Evolutionary conservation across 2,329 filamentous ascomycete genomes (phyloP).

Genomic region (Cladosporium austrohemisphaericum): DNA sequence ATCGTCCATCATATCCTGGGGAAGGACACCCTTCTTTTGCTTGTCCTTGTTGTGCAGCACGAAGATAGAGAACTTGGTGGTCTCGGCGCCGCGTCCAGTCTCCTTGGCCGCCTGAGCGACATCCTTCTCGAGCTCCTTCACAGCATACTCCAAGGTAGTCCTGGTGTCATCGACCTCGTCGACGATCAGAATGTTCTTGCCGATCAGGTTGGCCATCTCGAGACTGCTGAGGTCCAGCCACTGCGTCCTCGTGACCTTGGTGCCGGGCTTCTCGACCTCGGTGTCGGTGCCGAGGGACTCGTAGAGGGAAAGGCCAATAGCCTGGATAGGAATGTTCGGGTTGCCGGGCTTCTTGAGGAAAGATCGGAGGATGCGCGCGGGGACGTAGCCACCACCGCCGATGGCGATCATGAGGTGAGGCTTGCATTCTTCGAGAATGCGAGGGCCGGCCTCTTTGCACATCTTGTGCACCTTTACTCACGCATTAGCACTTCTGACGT

Average conservation of each 20-base stretch:
- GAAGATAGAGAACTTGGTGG: constrained; percentile 90
- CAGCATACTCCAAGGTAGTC: constrained; percentile 90
- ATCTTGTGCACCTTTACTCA: constrained; percentile 81
- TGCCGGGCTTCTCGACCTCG: constrained; percentile 72
- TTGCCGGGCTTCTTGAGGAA: constrained; percentile 86
- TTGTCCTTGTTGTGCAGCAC: constrained; percentile 99
- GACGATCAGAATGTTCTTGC: constrained; percentile 87
- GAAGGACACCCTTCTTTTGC: constrained; percentile 83
- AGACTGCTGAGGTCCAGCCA: constrained; percentile 90
- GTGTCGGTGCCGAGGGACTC: constrained; percentile 64
- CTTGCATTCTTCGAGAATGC: constrained; percentile 79
- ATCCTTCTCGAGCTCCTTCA: constrained; percentile 91
- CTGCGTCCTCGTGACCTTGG: constrained; percentile 94
- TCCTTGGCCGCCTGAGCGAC: constrained; percentile 75
- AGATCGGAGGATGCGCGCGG: constrained; percentile 92
- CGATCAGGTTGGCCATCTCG: constrained; percentile 83
- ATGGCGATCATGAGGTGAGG: constrained; percentile 98
- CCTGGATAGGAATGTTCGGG: constrained; percentile 98
- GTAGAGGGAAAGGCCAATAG: constrained; percentile 96
- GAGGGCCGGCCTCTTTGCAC: constrained; percentile 78
- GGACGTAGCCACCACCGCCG: constrained; percentile 94
- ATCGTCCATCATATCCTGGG: constrained; percentile 68
- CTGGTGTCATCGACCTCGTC: constrained; percentile 95
- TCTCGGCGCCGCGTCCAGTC: constrained; percentile 63
- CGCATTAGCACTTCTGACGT: not conserved